Evolutionary conservation across 75 land plant species (phyloP).

Genomic region (Cryptomeria japonica): DNA sequence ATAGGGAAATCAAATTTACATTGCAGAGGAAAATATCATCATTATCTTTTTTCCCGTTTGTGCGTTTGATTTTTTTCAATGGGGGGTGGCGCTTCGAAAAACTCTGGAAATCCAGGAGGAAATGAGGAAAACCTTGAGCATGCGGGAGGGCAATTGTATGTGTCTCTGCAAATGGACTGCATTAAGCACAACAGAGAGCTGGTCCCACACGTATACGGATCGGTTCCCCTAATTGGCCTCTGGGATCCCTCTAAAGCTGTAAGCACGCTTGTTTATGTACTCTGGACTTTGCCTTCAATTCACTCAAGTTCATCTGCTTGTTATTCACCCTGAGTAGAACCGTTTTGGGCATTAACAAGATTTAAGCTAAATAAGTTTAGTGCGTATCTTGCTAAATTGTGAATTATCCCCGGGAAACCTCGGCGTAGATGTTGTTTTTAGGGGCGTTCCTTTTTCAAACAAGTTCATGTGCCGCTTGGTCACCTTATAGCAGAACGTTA

Average conservation of each 20-base stretch:
- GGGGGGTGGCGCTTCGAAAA: background rate
- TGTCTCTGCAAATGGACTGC: slow-evolving; percentile 81
- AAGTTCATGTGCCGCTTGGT: too few relatives aligned
- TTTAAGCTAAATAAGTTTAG: background rate
- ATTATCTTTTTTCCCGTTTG: background rate
- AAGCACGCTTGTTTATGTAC: slow-evolving; percentile 9
- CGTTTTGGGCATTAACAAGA: background rate
- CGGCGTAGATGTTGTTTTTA: too few relatives aligned
- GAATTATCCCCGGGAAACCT: too few relatives aligned
- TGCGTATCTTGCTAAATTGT: too few relatives aligned
- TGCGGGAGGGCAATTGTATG: slow-evolving; percentile 71
- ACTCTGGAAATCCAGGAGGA: slow-evolving; percentile 20
- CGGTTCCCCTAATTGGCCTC: slow-evolving; percentile 81
- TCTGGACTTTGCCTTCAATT: background rate
- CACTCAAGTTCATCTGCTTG: background rate
- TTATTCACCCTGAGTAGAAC: too few relatives aligned
- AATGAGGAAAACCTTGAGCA: slow-evolving; percentile 30
- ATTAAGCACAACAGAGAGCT: slow-evolving; percentile 49
- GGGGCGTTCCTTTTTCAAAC: too few relatives aligned
- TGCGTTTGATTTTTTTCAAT: background rate
- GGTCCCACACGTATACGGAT: slow-evolving; percentile 67
- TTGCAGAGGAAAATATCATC: background rate
- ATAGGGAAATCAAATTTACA: background rate
- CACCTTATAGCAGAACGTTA: too few relatives aligned
- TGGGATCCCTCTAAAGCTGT: slow-evolving; percentile 95